These are phyloP conservation scores for Talaromyces wortmannii DNA, from an alignment of 495 filamentous ascomycete species.

Conservation along the genomic window DNA sequence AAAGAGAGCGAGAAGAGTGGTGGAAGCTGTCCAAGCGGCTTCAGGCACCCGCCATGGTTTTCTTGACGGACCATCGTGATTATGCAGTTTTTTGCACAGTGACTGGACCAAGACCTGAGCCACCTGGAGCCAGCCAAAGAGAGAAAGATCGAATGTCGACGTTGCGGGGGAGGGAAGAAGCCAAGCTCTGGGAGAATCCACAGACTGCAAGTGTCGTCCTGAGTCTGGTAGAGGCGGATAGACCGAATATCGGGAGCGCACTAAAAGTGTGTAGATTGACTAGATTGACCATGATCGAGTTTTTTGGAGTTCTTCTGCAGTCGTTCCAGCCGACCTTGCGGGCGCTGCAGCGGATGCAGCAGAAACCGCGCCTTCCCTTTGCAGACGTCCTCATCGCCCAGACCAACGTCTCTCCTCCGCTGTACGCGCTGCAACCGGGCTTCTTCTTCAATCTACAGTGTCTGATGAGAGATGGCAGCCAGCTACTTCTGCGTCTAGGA, in stretches of 20 bases:
- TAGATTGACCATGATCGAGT: conserved; percentile 45
- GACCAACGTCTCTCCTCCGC: conserved; percentile 37
- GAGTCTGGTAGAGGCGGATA: not conserved
- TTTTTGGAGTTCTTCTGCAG: conserved; percentile 60
- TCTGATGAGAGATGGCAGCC: conserved; percentile 28
- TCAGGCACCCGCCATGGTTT: conserved; percentile 50
- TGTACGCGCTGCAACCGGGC: conserved; percentile 39
- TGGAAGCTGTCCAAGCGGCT: conserved; percentile 54
- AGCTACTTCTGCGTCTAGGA: conserved; percentile 21
- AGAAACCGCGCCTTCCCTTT: conserved; percentile 49
- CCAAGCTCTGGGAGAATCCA: not conserved
- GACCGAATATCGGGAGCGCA: conserved; percentile 6
- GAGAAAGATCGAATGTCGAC: conserved; percentile 9
- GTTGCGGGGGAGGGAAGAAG: not conserved
- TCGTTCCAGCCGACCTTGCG: conserved; percentile 61
- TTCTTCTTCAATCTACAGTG: conserved; percentile 49
- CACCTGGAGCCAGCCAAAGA: conserved; percentile 2
- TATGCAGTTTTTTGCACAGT: conserved; percentile 50
- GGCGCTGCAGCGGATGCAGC: conserved; percentile 55
- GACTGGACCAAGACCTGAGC: conserved; percentile 15
- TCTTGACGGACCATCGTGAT: conserved; percentile 41
- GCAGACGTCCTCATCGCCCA: conserved; percentile 46
- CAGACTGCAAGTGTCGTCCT: not conserved
- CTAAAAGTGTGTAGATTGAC: conserved; percentile 13
- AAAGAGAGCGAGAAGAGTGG: conserved; percentile 40